A percentile compares a stretch with the other conserved stretches of the same genome.
Conservation (phyloP, 169 alveolate species). For the Besnoitia besnoiti region DNA sequence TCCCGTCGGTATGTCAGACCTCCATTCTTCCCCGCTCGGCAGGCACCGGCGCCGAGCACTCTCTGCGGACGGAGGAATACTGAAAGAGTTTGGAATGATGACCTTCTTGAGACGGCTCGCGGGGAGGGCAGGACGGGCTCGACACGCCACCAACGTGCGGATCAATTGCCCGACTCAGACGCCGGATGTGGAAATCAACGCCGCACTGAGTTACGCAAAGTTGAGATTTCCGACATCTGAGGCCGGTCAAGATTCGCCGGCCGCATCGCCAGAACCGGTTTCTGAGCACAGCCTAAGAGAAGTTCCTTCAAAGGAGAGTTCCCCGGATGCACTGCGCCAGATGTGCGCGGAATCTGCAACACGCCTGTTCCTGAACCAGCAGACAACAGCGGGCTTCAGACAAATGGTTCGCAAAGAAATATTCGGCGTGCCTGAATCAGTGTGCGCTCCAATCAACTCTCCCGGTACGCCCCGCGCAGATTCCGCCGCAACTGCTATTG, state of each 20-base stretch:
- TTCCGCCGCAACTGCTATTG: background rate
- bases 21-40: background rate
- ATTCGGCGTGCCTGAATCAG: slow-evolving; percentile 1
- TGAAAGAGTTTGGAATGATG: too few relatives aligned
- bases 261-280: too few relatives aligned
- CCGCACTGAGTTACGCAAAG: background rate
- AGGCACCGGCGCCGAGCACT: background rate
- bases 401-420: background rate
- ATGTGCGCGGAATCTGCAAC: slow-evolving; percentile 4
- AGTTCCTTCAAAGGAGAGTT: too few relatives aligned
- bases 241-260: background rate
- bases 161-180: background rate
- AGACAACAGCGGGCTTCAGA: background rate
- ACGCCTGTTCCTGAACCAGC: background rate
- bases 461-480: background rate
- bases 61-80: background rate
- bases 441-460: background rate
- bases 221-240: background rate
- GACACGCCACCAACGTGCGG: too few relatives aligned
- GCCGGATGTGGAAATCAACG: background rate
- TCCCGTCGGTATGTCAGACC: background rate
- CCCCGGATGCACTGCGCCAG: background rate
- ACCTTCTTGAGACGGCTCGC: too few relatives aligned
- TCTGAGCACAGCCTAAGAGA: too few relatives aligned
- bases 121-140: too few relatives aligned